These are phyloP conservation scores for Aurantiochytrium sp. DNA, from an alignment of 108 stramenopile species.

Conservation along the genomic window DNA sequence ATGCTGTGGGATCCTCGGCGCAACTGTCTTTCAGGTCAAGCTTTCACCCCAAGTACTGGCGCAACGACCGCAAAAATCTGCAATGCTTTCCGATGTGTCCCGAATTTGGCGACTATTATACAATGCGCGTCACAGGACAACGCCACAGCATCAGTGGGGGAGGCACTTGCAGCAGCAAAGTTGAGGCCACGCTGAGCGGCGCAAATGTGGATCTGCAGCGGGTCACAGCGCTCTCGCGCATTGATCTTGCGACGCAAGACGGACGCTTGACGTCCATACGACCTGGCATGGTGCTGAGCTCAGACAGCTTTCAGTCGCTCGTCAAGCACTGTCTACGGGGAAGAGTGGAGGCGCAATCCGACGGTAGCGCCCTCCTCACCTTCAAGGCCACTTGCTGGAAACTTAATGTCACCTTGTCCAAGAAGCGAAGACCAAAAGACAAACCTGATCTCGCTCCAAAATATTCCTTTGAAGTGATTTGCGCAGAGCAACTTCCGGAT, in stretches of 20 bases:
- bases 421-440: neutral
- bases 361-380: neutral
- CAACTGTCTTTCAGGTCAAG: neutral
- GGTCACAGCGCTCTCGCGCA: neutral
- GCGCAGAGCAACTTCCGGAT: neutral
- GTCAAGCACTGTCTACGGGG: neutral
- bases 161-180: neutral
- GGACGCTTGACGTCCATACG: neutral
- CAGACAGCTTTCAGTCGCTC: neutral
- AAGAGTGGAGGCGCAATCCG: neutral
- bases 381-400: slow-evolving; percentile 17
- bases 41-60: neutral
- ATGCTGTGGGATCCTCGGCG: neutral
- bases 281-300: neutral
- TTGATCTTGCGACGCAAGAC: neutral
- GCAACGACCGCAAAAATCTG: neutral
- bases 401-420: neutral
- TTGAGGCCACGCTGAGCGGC: neutral
- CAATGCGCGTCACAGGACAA: neutral
- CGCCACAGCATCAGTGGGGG: neutral
- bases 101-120: neutral
- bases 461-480: neutral
- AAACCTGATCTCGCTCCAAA: slow-evolving; percentile 1
- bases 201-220: neutral
- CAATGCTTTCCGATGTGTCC: slow-evolving; percentile 1